Evolutionary conservation across 257 asterid genomes (phyloP).

Genomic region (Gentiana straminea): DNA sequence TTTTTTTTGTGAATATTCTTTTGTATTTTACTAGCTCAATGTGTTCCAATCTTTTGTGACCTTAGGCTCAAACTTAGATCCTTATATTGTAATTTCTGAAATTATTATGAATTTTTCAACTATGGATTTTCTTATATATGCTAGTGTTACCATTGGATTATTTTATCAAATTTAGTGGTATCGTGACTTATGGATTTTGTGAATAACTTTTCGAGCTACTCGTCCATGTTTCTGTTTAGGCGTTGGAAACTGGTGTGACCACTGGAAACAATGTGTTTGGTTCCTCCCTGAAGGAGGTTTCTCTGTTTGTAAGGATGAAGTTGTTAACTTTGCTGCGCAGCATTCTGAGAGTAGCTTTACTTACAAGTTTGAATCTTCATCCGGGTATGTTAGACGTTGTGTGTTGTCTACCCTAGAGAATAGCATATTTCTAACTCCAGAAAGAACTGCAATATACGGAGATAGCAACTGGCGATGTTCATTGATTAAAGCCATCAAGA

Average conservation of each 20-base stretch:
- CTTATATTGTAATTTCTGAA: too few relatives aligned
- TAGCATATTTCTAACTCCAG: conserved; percentile 53
- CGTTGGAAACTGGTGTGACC: conserved; percentile 75
- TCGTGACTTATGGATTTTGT: neutral
- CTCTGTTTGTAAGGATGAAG: conserved; percentile 44
- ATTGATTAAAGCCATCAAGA: conserved; percentile 51
- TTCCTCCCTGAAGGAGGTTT: conserved; percentile 48
- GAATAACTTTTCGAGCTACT: neutral
- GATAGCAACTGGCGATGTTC: conserved; percentile 59
- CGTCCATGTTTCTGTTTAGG: conserved; percentile 31
- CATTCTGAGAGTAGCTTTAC: conserved; percentile 60
- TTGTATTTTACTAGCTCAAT: neutral
- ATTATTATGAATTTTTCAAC: too few relatives aligned
- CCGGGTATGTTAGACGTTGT: conserved; percentile 14
- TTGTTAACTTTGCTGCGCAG: conserved; percentile 43
- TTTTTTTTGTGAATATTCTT: neutral
- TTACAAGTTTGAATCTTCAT: conserved; percentile 35
- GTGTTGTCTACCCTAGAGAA: conserved; percentile 24
- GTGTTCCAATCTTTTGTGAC: neutral
- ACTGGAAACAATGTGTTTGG: conserved; percentile 97
- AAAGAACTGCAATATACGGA: conserved; percentile 64
- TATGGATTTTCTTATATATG: too few relatives aligned
- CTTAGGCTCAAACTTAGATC: neutral
- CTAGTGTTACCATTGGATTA: too few relatives aligned
- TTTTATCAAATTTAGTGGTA: too few relatives aligned